Percentiles rank a stretch among this genome's conserved stretches.
These are phyloP conservation scores for Gracilaria caudata DNA, from an alignment of 23 red algal species.

Conservation along the genomic window DNA sequence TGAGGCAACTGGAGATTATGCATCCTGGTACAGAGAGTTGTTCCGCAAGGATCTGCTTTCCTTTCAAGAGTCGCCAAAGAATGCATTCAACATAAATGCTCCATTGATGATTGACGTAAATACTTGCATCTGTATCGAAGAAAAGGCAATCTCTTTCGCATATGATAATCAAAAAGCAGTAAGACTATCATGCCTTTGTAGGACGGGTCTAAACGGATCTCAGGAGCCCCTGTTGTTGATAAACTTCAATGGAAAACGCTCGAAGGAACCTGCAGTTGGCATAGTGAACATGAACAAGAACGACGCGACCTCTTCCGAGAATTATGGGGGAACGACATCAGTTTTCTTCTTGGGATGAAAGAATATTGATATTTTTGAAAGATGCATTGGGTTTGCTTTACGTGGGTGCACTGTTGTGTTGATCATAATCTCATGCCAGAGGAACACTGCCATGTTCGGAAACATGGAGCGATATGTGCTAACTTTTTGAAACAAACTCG, in stretches of 20 bases:
- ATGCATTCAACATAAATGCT: conserved; percentile 22
- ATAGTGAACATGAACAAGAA: background rate
- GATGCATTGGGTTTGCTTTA: no score
- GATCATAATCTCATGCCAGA: no score
- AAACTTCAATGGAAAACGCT: conserved; percentile 23
- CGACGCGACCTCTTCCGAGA: background rate
- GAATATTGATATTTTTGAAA: background rate
- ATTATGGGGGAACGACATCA: conserved; percentile 22
- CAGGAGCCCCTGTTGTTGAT: conserved; percentile 29
- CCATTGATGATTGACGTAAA: conserved; percentile 29
- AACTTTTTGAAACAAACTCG: no score
- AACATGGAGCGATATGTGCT: no score
- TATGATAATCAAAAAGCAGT: conserved; percentile 22
- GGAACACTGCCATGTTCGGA: no score
- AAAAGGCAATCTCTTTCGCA: conserved; percentile 18
- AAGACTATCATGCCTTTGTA: conserved; percentile 13
- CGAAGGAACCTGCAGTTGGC: background rate
- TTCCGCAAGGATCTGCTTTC: background rate
- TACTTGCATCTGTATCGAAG: conserved; percentile 10
- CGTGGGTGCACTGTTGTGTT: no score
- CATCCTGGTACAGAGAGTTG: conserved; percentile 25
- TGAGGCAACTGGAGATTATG: background rate
- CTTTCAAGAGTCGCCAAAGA: background rate
- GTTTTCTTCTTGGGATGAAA: conserved; percentile 21
- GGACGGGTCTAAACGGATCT: conserved; percentile 6